Evolutionary conservation across 495 filamentous ascomycete genomes (phyloP).

Genomic region (Penicillium longicatenatum): DNA sequence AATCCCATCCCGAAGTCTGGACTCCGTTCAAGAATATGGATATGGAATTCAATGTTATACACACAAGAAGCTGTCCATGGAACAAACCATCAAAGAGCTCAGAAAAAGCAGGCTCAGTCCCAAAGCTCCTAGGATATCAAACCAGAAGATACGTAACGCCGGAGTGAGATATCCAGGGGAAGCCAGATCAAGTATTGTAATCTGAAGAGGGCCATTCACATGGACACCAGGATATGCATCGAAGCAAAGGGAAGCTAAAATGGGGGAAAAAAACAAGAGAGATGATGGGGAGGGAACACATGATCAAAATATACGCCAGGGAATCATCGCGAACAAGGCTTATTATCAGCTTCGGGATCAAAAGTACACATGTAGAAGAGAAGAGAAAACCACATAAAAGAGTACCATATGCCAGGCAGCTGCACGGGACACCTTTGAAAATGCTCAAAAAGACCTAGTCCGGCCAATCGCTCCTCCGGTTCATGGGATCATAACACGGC

Average conservation of each 20-base stretch:
- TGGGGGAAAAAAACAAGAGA: slow-evolving; percentile 12
- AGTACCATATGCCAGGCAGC: slow-evolving; percentile 42
- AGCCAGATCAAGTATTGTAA: slow-evolving; percentile 4
- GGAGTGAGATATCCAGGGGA: background rate
- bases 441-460: slow-evolving; percentile 43
- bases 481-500: slow-evolving; percentile 41
- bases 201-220: slow-evolving; percentile 8
- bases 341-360: slow-evolving; percentile 27
- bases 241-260: slow-evolving; percentile 12
- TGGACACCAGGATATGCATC: slow-evolving; percentile 17
- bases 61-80: background rate
- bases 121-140: slow-evolving; percentile 1
- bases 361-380: slow-evolving; percentile 34
- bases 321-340: slow-evolving; percentile 30
- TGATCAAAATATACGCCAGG: slow-evolving; percentile 28
- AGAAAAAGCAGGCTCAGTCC: background rate
- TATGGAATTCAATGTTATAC: slow-evolving; percentile 6
- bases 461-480: slow-evolving; percentile 47
- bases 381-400: slow-evolving; percentile 32
- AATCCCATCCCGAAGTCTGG: background rate
- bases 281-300: slow-evolving; percentile 8
- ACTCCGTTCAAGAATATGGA: background rate
- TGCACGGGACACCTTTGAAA: slow-evolving; percentile 43
- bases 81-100: background rate
- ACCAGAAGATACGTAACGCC: slow-evolving; percentile 1